Evolutionary conservation across 257 asterid genomes (phyloP).

Genomic region (Avicennia marina): DNA sequence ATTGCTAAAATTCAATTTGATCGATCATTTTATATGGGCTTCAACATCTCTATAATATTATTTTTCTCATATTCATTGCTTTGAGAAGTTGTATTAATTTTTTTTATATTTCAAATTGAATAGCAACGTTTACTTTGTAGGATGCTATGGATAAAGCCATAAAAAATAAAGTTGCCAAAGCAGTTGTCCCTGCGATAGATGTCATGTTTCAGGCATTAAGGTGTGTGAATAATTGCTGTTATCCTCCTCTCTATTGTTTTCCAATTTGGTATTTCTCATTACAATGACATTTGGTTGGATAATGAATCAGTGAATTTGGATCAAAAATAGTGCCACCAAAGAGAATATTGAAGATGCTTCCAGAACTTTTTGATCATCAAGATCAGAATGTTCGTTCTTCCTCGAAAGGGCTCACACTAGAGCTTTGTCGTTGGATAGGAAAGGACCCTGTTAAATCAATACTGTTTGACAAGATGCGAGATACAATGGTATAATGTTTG

Average conservation of each 20-base stretch:
- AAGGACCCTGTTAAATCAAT: conserved; percentile 96
- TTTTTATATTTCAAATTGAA: conserved; percentile 4
- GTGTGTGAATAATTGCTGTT: conserved; percentile 36
- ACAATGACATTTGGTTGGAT: conserved; percentile 26
- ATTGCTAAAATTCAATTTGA: too few species aligned
- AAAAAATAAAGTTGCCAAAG: conserved; percentile 93
- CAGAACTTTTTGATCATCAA: conserved; percentile 98
- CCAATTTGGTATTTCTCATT: conserved; percentile 18
- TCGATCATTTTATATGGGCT: neutral
- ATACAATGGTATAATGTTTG: conserved; percentile 72
- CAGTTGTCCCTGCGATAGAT: conserved; percentile 98
- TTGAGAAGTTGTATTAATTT: conserved; percentile 4
- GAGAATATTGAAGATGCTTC: conserved; percentile 98
- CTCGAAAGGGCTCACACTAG: conserved; percentile 90
- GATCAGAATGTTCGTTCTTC: conserved; percentile 99
- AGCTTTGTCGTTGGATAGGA: conserved; percentile 99
- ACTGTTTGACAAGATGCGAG: conserved; percentile 97
- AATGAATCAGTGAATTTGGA: conserved; percentile 85
- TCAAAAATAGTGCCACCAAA: conserved; percentile 90
- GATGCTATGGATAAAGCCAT: conserved; percentile 99
- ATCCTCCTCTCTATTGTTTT: neutral
- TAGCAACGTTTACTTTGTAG: conserved; percentile 35
- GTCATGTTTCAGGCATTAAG: conserved; percentile 99
- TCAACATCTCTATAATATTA: neutral
- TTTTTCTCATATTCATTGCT: conserved; percentile 7